Evolutionary conservation across 2,329 filamentous ascomycete genomes (phyloP).

Genomic region (Trichoderma koningiopsis): DNA sequence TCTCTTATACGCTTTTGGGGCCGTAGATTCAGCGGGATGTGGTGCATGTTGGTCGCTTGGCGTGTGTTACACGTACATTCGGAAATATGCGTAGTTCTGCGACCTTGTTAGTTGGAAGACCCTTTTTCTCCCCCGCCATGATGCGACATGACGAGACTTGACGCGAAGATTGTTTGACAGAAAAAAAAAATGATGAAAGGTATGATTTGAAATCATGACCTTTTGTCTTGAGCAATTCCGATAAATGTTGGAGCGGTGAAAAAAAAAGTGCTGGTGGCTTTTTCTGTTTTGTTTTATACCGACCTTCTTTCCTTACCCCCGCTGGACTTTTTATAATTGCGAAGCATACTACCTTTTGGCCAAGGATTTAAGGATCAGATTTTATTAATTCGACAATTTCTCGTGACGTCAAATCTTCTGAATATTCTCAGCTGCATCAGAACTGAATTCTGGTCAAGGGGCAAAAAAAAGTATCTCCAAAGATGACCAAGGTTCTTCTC

Average conservation of each 20-base stretch:
- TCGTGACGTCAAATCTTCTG: not conserved
- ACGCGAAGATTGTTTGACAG: not conserved
- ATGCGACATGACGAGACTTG: not conserved
- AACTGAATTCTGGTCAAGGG: not conserved
- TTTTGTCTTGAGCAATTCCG: not conserved
- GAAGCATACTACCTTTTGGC: not conserved
- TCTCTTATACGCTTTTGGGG: not conserved
- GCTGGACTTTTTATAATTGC: not conserved
- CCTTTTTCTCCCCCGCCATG: not conserved
- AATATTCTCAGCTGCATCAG: not conserved
- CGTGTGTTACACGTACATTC: not conserved
- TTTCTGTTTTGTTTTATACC: not conserved
- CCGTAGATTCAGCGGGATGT: not conserved
- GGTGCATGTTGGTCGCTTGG: not conserved
- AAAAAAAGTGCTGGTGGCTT: not conserved
- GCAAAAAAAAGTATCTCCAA: not conserved
- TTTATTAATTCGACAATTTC: not conserved
- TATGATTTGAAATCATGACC: conserved; percentile 11
- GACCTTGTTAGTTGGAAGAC: not conserved
- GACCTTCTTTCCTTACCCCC: not conserved
- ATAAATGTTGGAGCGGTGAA: not conserved
- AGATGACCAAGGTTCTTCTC: conserved; percentile 39
- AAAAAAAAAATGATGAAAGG: not conserved
- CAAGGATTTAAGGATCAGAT: too few species aligned
- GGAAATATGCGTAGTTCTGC: not conserved